Conservation (phyloP, 257 asterid species). For the Fraxinus excelsior region DNA sequence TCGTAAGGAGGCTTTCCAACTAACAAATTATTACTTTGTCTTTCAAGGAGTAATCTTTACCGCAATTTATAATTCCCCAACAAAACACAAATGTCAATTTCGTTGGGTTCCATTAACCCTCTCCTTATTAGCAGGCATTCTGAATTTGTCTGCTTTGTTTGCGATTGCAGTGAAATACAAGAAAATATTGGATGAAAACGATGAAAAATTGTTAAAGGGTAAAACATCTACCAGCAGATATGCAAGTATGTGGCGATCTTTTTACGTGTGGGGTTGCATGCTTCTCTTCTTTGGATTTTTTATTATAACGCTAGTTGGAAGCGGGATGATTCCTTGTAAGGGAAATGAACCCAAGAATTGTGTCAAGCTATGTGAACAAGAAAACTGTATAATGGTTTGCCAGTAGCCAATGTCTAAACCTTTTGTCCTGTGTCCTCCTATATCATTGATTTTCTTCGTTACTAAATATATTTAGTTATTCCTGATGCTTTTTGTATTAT, state of each 20-base stretch:
- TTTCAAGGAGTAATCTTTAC: too few species aligned
- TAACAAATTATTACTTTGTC: neutral
- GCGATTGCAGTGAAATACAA: conserved; percentile 3
- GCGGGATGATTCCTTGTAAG: conserved; percentile 5
- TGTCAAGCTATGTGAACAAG: too few species aligned
- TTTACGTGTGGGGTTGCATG: neutral
- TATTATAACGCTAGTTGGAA: neutral
- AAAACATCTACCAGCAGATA: neutral
- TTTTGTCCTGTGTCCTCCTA: too few species aligned
- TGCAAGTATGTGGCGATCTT: neutral
- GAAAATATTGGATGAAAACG: neutral
- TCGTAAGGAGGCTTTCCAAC: too few species aligned
- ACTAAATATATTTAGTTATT: too few species aligned
- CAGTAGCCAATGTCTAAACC: too few species aligned
- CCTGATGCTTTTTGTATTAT: too few species aligned
- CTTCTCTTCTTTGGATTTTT: neutral
- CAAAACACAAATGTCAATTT: conserved; percentile 10
- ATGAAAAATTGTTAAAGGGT: neutral
- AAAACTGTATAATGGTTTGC: too few species aligned
- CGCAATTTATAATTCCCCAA: neutral
- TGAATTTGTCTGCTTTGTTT: neutral
- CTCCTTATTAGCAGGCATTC: neutral
- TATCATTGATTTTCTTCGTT: too few species aligned
- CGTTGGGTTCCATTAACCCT: conserved; percentile 11
- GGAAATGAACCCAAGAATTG: too few species aligned